Evolutionary conservation across 306 rosid species (phyloP).

Genomic region (Herpetospermum pedunculosum): DNA sequence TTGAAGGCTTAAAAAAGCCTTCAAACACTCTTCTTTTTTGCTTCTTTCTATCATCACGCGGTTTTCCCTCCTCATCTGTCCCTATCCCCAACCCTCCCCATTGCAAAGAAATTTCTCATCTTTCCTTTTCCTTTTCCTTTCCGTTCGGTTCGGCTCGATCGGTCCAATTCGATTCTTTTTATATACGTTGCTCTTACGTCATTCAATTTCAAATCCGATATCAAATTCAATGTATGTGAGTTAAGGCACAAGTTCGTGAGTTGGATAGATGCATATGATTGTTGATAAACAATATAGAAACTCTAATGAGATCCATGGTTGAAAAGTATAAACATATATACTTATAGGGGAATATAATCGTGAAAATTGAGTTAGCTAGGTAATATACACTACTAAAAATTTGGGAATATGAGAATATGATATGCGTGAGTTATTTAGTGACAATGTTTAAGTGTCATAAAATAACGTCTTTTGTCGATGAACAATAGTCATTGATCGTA

Average conservation of each 20-base stretch:
- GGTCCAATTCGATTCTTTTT: neutral
- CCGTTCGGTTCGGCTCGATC: neutral
- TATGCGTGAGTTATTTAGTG: too few relatives aligned
- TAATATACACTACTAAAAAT: too few relatives aligned
- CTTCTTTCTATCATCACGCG: neutral
- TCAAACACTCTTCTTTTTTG: neutral
- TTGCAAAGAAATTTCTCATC: neutral
- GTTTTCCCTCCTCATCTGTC: neutral
- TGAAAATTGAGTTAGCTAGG: too few relatives aligned
- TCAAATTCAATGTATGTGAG: neutral
- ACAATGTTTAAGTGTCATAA: too few relatives aligned
- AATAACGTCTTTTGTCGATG: too few relatives aligned
- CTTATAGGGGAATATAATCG: too few relatives aligned
- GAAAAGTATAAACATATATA: neutral
- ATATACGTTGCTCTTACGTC: neutral
- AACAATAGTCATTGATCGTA: too few relatives aligned
- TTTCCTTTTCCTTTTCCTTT: neutral
- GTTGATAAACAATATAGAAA: neutral
- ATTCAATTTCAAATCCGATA: neutral
- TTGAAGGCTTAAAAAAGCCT: neutral
- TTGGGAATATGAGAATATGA: too few relatives aligned
- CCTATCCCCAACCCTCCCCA: neutral
- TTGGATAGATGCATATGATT: neutral
- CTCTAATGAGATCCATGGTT: neutral
- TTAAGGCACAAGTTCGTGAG: neutral